A percentile compares a stretch with the other conserved stretches of the same genome.
phyloP scores from a whole-genome alignment of 805 yeast genomes.

The Vanderwaltozyma verrucispora region DNA sequence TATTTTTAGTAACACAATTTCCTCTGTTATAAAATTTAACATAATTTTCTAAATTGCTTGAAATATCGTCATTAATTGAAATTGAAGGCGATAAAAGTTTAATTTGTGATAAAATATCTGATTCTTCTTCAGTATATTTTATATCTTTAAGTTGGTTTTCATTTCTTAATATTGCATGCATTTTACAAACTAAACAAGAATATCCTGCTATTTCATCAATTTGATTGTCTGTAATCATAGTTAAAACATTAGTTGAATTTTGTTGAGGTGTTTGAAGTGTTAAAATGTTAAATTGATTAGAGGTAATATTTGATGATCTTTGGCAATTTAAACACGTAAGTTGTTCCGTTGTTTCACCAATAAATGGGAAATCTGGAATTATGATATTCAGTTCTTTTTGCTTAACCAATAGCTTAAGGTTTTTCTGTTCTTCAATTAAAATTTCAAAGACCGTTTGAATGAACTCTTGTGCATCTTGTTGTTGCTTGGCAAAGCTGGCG shows the following conservation, averaged over 20 bases:
- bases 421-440: conserved; percentile 49
- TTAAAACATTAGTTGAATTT: conserved; percentile 36
- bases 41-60: conserved; percentile 38
- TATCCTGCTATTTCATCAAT: conserved; percentile 68
- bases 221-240: conserved; percentile 46
- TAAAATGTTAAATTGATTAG: conserved; percentile 55
- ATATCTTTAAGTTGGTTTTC: conserved; percentile 18
- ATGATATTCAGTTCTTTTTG: conserved; percentile 2
- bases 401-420: conserved; percentile 15
- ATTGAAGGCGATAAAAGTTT: conserved; percentile 30
- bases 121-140: conserved; percentile 14
- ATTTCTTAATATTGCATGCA: conserved; percentile 33
- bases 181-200: conserved; percentile 65
- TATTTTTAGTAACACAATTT: conserved; percentile 30
- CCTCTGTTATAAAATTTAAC: conserved; percentile 39
- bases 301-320: conserved; percentile 45
- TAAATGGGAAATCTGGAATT: conserved; percentile 63
- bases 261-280: conserved; percentile 66
- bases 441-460: conserved; percentile 74
- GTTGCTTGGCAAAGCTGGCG: conserved; percentile 65
- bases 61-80: conserved; percentile 56
- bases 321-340: conserved; percentile 64
- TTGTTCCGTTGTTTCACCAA: conserved; percentile 54
- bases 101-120: conserved; percentile 28
- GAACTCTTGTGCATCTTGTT: conserved; percentile 94